These are phyloP conservation scores for Fraxinus dipetala DNA, from an alignment of 305 asterid genomes.

Conservation along the genomic window DNA sequence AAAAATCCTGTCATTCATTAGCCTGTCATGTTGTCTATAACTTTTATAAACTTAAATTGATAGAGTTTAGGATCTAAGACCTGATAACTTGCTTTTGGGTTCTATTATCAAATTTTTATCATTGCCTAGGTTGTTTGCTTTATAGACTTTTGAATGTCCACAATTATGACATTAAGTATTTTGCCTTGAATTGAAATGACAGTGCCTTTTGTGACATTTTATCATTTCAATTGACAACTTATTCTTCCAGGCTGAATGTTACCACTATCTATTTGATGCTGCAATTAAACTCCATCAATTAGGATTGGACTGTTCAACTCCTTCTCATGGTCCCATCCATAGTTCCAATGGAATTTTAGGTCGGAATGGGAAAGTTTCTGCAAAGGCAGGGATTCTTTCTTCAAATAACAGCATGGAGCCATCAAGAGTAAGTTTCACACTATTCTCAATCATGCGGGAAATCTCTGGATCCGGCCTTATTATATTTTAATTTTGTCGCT, in stretches of 20 bases:
- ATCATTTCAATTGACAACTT: conserved; percentile 7
- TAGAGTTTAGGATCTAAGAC: not conserved
- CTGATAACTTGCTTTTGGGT: not conserved
- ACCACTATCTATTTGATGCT: conserved; percentile 91
- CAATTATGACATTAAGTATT: not conserved
- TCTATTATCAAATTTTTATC: not conserved
- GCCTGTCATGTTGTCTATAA: not conserved
- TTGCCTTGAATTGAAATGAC: not conserved
- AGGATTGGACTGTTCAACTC: not conserved
- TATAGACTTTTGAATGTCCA: not conserved
- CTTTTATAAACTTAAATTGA: not conserved
- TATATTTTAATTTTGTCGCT: conserved; percentile 3
- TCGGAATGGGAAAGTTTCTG: conserved; percentile 30
- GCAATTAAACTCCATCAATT: conserved; percentile 50
- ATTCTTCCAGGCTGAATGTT: conserved; percentile 72
- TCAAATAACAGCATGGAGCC: conserved; percentile 41
- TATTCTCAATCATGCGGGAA: conserved; percentile 12
- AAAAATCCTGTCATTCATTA: not conserved
- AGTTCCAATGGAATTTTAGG: conserved; percentile 33
- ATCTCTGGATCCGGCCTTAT: conserved; percentile 4
- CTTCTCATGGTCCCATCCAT: not conserved
- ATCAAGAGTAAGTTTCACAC: conserved; percentile 45
- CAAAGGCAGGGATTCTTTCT: conserved; percentile 37
- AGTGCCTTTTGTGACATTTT: not conserved
- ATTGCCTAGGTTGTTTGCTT: not conserved